Evolutionary conservation across 805 yeast genomes (phyloP).

Genomic region (Kuraishia capsulata): DNA sequence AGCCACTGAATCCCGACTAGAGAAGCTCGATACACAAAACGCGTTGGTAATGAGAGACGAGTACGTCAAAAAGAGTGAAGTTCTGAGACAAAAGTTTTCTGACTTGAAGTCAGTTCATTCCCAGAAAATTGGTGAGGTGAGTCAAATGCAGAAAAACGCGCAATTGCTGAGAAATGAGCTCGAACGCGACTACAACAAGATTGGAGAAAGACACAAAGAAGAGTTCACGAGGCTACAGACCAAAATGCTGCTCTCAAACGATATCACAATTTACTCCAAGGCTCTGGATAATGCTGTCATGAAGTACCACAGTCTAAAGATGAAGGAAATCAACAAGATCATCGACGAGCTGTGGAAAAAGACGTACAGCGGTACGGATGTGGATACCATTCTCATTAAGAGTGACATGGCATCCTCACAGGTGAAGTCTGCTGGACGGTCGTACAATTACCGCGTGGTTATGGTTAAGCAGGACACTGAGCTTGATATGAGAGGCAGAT

Average conservation of each 20-base stretch:
- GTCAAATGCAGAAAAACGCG: slow-evolving; percentile 72
- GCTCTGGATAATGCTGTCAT: slow-evolving; percentile 90
- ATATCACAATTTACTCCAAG: slow-evolving; percentile 68
- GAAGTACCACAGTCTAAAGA: slow-evolving; percentile 83
- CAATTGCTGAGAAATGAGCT: slow-evolving; percentile 48
- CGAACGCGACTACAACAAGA: slow-evolving; percentile 58
- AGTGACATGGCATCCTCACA: slow-evolving; percentile 58
- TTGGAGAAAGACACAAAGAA: slow-evolving; percentile 52
- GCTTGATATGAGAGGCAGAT: slow-evolving; percentile 95
- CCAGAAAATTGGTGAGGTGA: slow-evolving; percentile 76
- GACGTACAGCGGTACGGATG: slow-evolving; percentile 92
- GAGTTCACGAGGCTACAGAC: slow-evolving; percentile 76
- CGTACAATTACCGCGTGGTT: slow-evolving; percentile 88
- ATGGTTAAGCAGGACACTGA: slow-evolving; percentile 91
- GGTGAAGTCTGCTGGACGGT: slow-evolving; percentile 38
- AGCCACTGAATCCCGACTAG: slow-evolving; percentile 28
- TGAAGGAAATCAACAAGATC: slow-evolving; percentile 85
- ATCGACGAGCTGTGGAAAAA: slow-evolving; percentile 89
- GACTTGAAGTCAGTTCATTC: slow-evolving; percentile 55
- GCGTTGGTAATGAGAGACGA: slow-evolving; percentile 54
- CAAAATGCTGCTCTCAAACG: slow-evolving; percentile 67
- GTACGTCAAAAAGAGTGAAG: slow-evolving; percentile 48
- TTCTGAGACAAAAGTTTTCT: slow-evolving; percentile 42
- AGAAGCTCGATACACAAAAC: slow-evolving; percentile 37
- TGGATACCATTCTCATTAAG: slow-evolving; percentile 78